Percentiles rank a stretch among this genome's conserved stretches.
phyloP scores from a whole-genome alignment of 2,329 filamentous ascomycete species.

The Pseudogymnoascus sp. region DNA sequence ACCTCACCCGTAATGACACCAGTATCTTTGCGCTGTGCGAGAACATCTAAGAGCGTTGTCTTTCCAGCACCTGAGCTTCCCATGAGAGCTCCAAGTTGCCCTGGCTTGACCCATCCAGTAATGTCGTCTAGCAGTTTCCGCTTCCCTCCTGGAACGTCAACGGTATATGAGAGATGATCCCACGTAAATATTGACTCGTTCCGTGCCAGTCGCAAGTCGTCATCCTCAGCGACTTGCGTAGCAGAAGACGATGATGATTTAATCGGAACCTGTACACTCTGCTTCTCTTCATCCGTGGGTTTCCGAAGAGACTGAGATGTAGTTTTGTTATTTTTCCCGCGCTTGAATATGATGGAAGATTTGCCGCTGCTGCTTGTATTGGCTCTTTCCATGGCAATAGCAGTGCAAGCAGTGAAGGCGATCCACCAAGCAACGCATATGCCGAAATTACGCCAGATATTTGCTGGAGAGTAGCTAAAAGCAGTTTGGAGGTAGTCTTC shows the following conservation, averaged over 20 bases:
- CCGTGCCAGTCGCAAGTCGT: constrained; percentile 42
- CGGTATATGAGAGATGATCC: constrained; percentile 63
- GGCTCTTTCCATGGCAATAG: constrained; percentile 34
- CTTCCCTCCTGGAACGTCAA: constrained; percentile 54
- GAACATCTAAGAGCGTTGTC: constrained; percentile 76
- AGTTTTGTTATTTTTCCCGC: constrained; percentile 39
- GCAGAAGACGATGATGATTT: constrained; percentile 10
- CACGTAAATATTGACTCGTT: constrained; percentile 68
- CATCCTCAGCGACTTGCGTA: constrained; percentile 11
- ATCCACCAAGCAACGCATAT: constrained; percentile 58
- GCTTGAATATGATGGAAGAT: constrained; percentile 42
- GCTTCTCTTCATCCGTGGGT: background rate
- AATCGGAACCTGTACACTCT: constrained; percentile 15
- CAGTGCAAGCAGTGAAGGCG: constrained; percentile 42
- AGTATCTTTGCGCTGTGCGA: constrained; percentile 80
- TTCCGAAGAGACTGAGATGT: constrained; percentile 18
- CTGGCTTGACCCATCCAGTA: constrained; percentile 73
- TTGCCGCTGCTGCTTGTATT: background rate
- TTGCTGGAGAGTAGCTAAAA: constrained; percentile 44
- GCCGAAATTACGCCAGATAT: constrained; percentile 55
- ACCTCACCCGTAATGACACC: constrained; percentile 83
- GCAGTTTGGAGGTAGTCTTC: constrained; percentile 50
- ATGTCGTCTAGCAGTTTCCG: constrained; percentile 69
- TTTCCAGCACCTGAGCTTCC: constrained; percentile 67
- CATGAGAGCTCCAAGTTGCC: constrained; percentile 62